Evolutionary conservation across 192 early-diverging fungal genomes (phyloP).

Genomic region (Umbelopsis vinacea): DNA sequence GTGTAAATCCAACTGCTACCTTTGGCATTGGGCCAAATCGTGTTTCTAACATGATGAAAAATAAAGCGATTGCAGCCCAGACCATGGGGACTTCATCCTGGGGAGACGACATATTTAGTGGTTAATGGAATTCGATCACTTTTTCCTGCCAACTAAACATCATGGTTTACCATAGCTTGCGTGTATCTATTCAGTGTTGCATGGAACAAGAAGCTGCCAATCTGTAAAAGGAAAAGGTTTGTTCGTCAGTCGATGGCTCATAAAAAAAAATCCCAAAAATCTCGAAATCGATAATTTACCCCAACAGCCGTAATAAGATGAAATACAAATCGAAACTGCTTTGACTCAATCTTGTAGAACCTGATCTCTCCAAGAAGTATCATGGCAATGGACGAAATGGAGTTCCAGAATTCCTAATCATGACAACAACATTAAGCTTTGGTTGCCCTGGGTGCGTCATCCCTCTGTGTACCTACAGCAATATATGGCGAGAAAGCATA

Average conservation of each 20-base stretch:
- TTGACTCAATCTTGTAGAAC: slow-evolving; percentile 16
- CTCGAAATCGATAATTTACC: background rate
- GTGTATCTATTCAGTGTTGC: slow-evolving; percentile 13
- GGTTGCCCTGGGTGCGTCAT: too few relatives aligned
- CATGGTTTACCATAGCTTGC: slow-evolving; percentile 4
- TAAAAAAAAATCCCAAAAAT: background rate
- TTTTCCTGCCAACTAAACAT: too few relatives aligned
- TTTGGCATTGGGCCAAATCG: slow-evolving; percentile 21
- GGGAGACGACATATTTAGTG: background rate
- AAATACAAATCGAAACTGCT: slow-evolving; percentile 18
- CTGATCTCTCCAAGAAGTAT: slow-evolving; percentile 5
- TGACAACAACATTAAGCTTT: too few relatives aligned
- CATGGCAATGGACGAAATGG: slow-evolving; percentile 13
- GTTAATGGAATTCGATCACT: background rate
- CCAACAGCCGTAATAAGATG: slow-evolving; percentile 9
- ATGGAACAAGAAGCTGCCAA: slow-evolving; percentile 15
- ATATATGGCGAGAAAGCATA: slow-evolving; percentile 8
- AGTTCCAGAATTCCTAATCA: slow-evolving; percentile 14
- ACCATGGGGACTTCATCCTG: slow-evolving; percentile 19
- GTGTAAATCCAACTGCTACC: slow-evolving; percentile 12
- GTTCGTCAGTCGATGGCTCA: background rate
- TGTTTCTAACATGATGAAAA: slow-evolving; percentile 19
- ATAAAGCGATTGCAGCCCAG: slow-evolving; percentile 12
- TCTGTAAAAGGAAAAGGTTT: background rate
- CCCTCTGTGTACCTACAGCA: background rate